A percentile compares a stretch with the other conserved stretches of the same genome.
Conservation (phyloP, 2,329 filamentous ascomycete genomes). For the Diplodia corticola region DNA sequence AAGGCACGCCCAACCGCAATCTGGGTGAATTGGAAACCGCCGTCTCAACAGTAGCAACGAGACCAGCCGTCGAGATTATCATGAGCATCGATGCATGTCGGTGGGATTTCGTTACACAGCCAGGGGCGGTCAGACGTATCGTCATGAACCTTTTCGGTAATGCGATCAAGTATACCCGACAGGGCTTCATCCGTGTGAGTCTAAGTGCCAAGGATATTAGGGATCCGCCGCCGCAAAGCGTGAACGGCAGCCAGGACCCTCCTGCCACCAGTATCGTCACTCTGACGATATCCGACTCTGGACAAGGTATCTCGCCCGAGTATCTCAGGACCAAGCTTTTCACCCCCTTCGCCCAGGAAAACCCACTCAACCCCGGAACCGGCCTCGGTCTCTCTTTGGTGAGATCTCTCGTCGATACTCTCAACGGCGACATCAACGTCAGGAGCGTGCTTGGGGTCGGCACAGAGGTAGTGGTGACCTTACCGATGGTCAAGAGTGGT, state of each 20-base stretch:
- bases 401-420: slow-evolving; percentile 56
- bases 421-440: slow-evolving; percentile 61
- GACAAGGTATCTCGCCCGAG: slow-evolving; percentile 64
- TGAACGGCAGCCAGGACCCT: not conserved
- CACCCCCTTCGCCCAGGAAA: slow-evolving; percentile 65
- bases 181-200: slow-evolving; percentile 41
- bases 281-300: slow-evolving; percentile 62
- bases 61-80: slow-evolving; percentile 42
- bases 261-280: slow-evolving; percentile 30
- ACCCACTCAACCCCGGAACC: slow-evolving; percentile 59
- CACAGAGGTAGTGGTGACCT: slow-evolving; percentile 54
- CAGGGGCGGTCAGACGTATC: slow-evolving; percentile 50
- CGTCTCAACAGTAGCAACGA: not conserved
- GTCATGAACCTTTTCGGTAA: slow-evolving; percentile 54
- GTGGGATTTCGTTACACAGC: slow-evolving; percentile 49
- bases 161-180: slow-evolving; percentile 49
- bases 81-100: slow-evolving; percentile 45
- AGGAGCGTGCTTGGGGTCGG: slow-evolving; percentile 54
- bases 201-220: slow-evolving; percentile 23
- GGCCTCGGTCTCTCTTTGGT: slow-evolving; percentile 68
- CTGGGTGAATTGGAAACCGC: not conserved
- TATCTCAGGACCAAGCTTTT: slow-evolving; percentile 63
- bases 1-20: not conserved
- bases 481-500: slow-evolving; percentile 40
- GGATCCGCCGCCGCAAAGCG: not conserved